Conservation (phyloP, 306 rosid species). For the Prunus campanulata region DNA sequence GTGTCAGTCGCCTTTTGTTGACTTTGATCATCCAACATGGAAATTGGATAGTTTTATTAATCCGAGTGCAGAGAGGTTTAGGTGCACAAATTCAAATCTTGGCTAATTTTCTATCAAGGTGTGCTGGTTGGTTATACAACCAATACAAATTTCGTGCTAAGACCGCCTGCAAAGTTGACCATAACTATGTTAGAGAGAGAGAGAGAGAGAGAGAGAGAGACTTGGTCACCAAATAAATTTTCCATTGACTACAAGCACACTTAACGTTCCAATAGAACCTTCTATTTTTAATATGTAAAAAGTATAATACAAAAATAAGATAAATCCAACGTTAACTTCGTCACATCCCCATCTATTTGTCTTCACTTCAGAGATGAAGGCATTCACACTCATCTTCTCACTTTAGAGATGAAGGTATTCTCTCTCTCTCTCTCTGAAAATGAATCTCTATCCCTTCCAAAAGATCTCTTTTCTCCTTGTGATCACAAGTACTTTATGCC, state of each 20-base stretch:
- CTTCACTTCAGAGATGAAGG: not conserved
- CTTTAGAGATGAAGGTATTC: no score
- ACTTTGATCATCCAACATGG: not conserved
- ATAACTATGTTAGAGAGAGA: not conserved
- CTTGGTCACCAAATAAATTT: not conserved
- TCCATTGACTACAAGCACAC: not conserved
- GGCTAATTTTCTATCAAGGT: not conserved
- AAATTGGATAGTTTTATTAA: not conserved
- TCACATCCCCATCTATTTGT: not conserved
- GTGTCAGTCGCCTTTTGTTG: not conserved
- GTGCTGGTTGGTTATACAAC: not conserved
- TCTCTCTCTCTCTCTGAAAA: not conserved
- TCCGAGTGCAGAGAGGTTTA: not conserved
- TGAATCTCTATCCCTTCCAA: constrained; percentile 25
- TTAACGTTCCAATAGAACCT: not conserved
- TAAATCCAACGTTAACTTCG: not conserved
- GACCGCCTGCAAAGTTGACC: constrained; percentile 1
- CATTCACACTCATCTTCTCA: constrained; percentile 5
- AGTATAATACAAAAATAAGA: not conserved
- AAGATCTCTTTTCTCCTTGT: constrained; percentile 20
- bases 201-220: not conserved
- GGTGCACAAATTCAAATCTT: not conserved
- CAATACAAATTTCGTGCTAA: not conserved
- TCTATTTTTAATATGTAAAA: not conserved
- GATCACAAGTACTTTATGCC: constrained; percentile 24